A percentile compares a stretch with the other conserved stretches of the same genome.
Evolutionary conservation across 805 yeast species (phyloP).

Genomic region (Saccharomycopsis fodiens): DNA sequence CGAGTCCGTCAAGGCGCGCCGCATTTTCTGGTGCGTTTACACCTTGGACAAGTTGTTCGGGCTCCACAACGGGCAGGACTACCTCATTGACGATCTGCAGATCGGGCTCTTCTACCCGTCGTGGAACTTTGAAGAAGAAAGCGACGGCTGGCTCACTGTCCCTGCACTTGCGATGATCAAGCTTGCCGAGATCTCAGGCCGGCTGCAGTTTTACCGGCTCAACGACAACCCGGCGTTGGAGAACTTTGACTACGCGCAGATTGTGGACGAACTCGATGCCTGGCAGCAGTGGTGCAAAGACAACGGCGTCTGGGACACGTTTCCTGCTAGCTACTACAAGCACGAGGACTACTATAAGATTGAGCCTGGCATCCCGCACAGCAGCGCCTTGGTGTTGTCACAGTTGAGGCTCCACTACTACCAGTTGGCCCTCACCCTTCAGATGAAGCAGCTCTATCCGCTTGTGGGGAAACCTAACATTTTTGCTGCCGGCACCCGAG

Average conservation of each 20-base stretch:
- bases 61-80: slow-evolving; percentile 42
- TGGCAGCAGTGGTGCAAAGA: slow-evolving; percentile 19
- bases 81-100: slow-evolving; percentile 32
- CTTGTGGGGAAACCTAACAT: slow-evolving; percentile 14
- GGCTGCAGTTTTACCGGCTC: slow-evolving; percentile 27
- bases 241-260: slow-evolving; percentile 11
- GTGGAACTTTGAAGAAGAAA: slow-evolving; percentile 25
- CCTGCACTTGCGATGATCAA: slow-evolving; percentile 41
- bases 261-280: slow-evolving; percentile 19
- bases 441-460: slow-evolving; percentile 19
- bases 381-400: background rate
- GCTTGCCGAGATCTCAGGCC: slow-evolving; percentile 33
- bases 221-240: background rate
- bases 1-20: slow-evolving; percentile 39
- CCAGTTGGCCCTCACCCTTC: slow-evolving; percentile 27
- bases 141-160: slow-evolving; percentile 43
- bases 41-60: slow-evolving; percentile 47
- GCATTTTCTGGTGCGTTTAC: slow-evolving; percentile 50
- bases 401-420: slow-evolving; percentile 6
- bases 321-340: background rate
- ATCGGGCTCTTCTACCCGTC: slow-evolving; percentile 30
- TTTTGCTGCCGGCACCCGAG: slow-evolving; percentile 2
- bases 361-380: background rate
- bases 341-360: background rate
- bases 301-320: background rate